Percentiles rank a stretch among this genome's conserved stretches.
Conservation (phyloP, 805 yeast genomes). For the Lipomyces anomalus region DNA sequence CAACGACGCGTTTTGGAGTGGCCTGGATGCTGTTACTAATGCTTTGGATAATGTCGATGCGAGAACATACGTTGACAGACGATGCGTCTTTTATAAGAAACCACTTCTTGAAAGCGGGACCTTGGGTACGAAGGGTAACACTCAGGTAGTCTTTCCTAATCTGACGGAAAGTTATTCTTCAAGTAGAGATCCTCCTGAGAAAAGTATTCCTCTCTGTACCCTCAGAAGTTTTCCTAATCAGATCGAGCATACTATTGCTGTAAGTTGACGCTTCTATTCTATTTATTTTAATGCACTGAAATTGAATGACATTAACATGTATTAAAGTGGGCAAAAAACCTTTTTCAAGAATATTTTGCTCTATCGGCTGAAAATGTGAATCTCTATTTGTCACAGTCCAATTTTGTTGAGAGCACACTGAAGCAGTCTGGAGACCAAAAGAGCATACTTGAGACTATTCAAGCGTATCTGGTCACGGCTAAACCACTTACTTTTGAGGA, state of each 20-base stretch:
- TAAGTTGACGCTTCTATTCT: too few species aligned
- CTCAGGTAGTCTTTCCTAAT: conserved; percentile 91
- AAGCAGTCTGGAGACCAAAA: conserved; percentile 91
- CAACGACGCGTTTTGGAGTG: conserved; percentile 77
- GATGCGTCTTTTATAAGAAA: conserved; percentile 88
- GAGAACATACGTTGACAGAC: conserved; percentile 93
- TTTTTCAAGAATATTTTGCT: conserved; percentile 85
- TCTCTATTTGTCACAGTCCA: conserved; percentile 81
- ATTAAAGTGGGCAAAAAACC: conserved; percentile 77
- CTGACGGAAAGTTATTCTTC: conserved; percentile 94
- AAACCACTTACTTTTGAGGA: conserved; percentile 90
- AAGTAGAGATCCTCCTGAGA: conserved; percentile 97
- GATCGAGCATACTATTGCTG: conserved; percentile 95
- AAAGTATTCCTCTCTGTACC: conserved; percentile 94
- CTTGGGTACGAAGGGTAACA: conserved; percentile 96
- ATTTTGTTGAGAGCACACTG: conserved; percentile 83
- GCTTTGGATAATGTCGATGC: conserved; percentile 98
- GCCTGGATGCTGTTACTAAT: conserved; percentile 83
- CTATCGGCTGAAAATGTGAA: conserved; percentile 94
- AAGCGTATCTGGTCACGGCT: conserved; percentile 59
- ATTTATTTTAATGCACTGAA: too few species aligned
- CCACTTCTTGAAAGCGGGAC: conserved; percentile 95
- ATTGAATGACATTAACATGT: neutral
- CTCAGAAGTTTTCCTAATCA: conserved; percentile 95
- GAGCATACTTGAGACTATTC: conserved; percentile 73